Evolutionary conservation across 108 stramenopile species (phyloP).

Genomic region (Nitzschia palea): DNA sequence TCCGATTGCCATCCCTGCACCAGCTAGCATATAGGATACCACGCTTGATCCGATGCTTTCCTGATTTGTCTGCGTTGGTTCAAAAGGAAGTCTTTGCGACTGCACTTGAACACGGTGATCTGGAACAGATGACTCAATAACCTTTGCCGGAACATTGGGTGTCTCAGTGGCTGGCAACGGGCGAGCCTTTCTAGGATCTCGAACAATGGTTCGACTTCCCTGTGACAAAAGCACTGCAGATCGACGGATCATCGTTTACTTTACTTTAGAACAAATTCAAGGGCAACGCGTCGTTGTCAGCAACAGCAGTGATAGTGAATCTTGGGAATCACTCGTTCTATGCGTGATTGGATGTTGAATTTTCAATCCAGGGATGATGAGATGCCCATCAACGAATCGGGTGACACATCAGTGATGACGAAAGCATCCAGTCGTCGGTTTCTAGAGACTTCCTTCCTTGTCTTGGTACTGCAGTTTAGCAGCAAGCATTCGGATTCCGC

Average conservation of each 20-base stretch:
- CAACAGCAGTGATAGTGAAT: no score
- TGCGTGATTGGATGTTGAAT: no score
- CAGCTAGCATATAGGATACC: constrained; percentile 72
- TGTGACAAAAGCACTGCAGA: constrained; percentile 17
- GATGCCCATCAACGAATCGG: no score
- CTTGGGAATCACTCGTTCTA: no score
- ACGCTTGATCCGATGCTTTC: constrained; percentile 58
- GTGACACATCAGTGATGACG: no score
- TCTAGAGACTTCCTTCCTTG: no score
- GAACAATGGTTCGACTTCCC: constrained; percentile 50
- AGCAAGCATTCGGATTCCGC: no score
- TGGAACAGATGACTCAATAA: background rate
- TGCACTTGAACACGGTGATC: background rate
- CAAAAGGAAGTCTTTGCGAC: constrained; percentile 48
- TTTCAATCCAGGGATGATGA: no score
- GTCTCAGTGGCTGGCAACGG: constrained; percentile 12
- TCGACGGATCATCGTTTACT: constrained; percentile 11
- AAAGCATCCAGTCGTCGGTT: no score
- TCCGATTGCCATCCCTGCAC: constrained; percentile 71
- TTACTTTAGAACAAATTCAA: background rate
- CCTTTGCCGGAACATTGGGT: background rate
- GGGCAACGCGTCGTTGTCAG: no score
- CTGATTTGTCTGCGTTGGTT: constrained; percentile 52
- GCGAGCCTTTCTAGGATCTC: constrained; percentile 54
- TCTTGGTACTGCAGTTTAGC: no score